These are phyloP conservation scores for Fusarium mangiferae DNA, from an alignment of 2,329 filamentous ascomycete genomes.

Conservation along the genomic window DNA sequence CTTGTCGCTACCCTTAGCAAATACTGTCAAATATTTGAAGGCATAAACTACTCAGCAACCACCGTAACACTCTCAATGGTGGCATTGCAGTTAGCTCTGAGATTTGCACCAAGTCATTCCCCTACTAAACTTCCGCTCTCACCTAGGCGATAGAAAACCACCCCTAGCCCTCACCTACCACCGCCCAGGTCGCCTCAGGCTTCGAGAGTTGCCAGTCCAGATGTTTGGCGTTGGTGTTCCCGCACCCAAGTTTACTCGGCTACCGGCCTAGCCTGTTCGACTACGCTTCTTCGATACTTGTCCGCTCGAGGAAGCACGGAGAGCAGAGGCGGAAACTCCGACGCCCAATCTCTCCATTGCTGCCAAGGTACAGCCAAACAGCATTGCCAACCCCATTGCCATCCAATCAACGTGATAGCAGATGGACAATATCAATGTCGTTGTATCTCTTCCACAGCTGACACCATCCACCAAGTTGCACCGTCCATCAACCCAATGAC, in stretches of 20 bases:
- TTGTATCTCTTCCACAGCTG: slow-evolving; percentile 8
- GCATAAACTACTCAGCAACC: neutral
- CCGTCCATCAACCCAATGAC: slow-evolving; percentile 30
- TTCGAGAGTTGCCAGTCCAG: neutral
- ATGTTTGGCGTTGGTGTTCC: slow-evolving; percentile 11
- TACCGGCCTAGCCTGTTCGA: slow-evolving; percentile 11
- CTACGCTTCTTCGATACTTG: slow-evolving; percentile 3
- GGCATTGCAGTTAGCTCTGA: neutral
- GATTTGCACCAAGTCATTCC: neutral
- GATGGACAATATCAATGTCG: slow-evolving; percentile 18
- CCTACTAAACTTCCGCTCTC: neutral
- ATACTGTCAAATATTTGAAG: slow-evolving; percentile 27
- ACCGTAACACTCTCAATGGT: neutral
- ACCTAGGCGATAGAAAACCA: neutral
- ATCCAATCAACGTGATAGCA: slow-evolving; percentile 15
- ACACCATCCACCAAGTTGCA: slow-evolving; percentile 22
- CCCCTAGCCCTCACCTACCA: neutral
- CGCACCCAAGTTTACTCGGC: neutral
- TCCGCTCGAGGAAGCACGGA: slow-evolving; percentile 4
- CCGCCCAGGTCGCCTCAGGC: neutral
- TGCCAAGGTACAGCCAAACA: slow-evolving; percentile 10
- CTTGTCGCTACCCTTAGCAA: slow-evolving; percentile 8
- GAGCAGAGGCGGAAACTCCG: neutral
- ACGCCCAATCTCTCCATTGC: neutral
- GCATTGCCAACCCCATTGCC: slow-evolving; percentile 2